Evolutionary conservation across 257 asterid species (phyloP).

Genomic region (Nemophila menziesii): DNA sequence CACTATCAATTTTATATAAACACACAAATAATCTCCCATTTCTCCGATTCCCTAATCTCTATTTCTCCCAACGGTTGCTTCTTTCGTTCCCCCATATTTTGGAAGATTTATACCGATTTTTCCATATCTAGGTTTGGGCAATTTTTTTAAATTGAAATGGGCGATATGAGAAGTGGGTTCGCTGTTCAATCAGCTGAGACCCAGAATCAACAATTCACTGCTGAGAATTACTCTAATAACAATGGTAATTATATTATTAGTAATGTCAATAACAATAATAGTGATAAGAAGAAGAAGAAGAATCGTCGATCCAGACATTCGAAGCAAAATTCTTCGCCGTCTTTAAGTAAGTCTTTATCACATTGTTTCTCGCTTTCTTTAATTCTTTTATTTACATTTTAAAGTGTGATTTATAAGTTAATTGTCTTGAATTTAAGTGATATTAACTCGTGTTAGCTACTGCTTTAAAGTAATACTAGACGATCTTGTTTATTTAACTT

Average conservation of each 20-base stretch:
- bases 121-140: not conserved
- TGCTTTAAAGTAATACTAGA: not conserved
- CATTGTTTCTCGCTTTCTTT: not conserved
- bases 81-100: conserved; percentile 7
- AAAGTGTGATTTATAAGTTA: not conserved
- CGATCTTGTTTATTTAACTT: not conserved
- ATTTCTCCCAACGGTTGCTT: not conserved
- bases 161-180: conserved; percentile 14
- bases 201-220: conserved; percentile 8
- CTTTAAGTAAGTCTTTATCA: conserved; percentile 9
- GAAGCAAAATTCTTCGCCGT: conserved; percentile 23
- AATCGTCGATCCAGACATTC: conserved; percentile 39
- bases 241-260: not conserved
- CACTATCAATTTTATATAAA: not conserved
- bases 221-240: not conserved
- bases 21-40: not conserved
- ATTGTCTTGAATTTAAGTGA: too few species aligned
- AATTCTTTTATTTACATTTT: not conserved
- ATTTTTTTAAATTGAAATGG: not conserved
- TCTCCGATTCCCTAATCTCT: not conserved
- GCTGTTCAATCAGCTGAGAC: conserved; percentile 13
- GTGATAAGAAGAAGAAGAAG: conserved; percentile 29
- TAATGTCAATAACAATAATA: not conserved
- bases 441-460: too few species aligned
- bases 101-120: conserved; percentile 19